A percentile compares a stretch with the other conserved stretches of the same genome.
phyloP scores from a whole-genome alignment of 139 green algal genomes.

The Chlorella vulgaris region DNA sequence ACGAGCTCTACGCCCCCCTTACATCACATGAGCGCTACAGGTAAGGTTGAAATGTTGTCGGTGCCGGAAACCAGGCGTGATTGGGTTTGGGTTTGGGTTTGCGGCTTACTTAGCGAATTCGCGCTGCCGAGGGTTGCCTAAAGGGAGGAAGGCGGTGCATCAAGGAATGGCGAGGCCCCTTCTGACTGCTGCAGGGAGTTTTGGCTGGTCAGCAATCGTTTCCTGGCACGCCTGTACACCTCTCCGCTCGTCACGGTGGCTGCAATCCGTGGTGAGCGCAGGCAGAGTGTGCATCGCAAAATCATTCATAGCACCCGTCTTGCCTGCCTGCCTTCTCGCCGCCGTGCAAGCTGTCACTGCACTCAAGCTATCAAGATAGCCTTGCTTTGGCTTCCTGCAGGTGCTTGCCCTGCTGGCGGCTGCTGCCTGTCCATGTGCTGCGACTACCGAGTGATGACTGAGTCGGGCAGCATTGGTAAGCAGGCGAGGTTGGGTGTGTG shows the following conservation, averaged over 20 bases:
- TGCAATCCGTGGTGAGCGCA: conserved; percentile 74
- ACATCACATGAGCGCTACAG: conserved; percentile 58
- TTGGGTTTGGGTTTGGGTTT: background rate
- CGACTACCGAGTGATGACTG: conserved; percentile 86
- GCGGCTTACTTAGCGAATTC: background rate
- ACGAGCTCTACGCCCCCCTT: conserved; percentile 83
- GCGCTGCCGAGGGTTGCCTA: too few species aligned
- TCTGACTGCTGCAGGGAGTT: conserved; percentile 56
- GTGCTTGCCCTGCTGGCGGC: conserved; percentile 89
- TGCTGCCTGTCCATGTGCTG: conserved; percentile 89
- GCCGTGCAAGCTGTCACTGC: too few species aligned
- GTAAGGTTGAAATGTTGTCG: background rate
- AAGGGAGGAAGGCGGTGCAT: too few species aligned
- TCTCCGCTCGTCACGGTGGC: conserved; percentile 80
- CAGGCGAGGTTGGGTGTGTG: background rate
- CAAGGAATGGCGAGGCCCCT: too few species aligned
- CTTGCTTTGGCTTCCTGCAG: too few species aligned
- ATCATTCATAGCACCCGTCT: too few species aligned
- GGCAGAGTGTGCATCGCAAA: too few species aligned
- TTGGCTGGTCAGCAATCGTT: conserved; percentile 79
- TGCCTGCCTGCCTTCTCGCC: too few species aligned
- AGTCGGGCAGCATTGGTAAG: conserved; percentile 55
- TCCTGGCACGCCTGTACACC: conserved; percentile 69
- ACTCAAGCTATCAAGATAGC: too few species aligned
- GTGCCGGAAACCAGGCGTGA: background rate